Base-by-base conservation (phyloP, 306 rosid species). In the Myrica gale region DNA sequence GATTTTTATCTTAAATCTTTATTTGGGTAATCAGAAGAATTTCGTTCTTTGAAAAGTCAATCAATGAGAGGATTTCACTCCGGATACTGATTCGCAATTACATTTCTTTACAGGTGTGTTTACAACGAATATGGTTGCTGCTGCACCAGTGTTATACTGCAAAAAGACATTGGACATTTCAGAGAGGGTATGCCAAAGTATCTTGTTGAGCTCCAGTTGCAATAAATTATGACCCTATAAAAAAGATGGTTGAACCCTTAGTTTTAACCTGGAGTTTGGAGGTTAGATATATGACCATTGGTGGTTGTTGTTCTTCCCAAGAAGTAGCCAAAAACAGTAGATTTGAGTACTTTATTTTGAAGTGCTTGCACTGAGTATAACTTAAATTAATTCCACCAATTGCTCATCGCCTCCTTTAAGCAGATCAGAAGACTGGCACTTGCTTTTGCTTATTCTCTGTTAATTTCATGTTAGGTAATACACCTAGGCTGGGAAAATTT, bases 121-220 rank as follows among this genome's bases (percentile, higher is more conserved):
- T 82, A 95, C 98, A 0, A 89, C 89, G 48, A 95, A 95, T 77
- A 90, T 89, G 82, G 99, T 95, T 68, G 97, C 97, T 7, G 97
- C 99, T 75, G 99, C 99, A 10, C 99, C 99, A 0, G 97, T 95
- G 32, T 73, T 95, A n/a, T 92, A 89, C 82, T 92, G 97, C 84
- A 89, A 89, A 82, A 76, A 43, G 21, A 72, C 60, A 1, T 72
- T 92, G 12, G 80, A 86, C 53, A 48, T 80, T 73, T 89, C 90
- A 21, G 68, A 85, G 77, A 94, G 92, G 43, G 98, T 94, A 80
- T 77, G 84, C 20, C 13, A 2, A 39, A 15, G 52, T 46, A 41
- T 20, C 41, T 2, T 51, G 65, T 47, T 37, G 6, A 61, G 32
- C 42, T 80, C 51, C 67, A 72, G 69, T 65, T 65, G 41, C 23